phyloP scores from a whole-genome alignment of 768 basidiomycete species.

The Coprinellus micaceus region DNA sequence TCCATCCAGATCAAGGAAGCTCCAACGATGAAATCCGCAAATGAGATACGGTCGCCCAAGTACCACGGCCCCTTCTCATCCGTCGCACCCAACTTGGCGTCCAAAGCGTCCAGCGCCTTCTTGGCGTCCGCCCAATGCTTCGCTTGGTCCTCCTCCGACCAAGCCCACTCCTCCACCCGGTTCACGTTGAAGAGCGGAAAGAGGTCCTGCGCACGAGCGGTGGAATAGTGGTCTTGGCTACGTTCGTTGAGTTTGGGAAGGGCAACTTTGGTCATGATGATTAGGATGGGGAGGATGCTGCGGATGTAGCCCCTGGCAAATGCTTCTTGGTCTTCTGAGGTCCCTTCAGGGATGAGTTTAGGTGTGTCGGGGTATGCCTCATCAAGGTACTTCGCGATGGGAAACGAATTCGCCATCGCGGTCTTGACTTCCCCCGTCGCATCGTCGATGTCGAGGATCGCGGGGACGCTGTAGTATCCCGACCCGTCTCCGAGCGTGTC shows the following conservation, averaged over 20 bases:
- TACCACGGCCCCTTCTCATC: not conserved
- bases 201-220: not conserved
- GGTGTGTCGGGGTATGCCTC: conserved; percentile 36
- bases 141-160: not conserved
- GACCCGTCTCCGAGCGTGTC: conserved; percentile 50
- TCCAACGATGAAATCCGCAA: conserved; percentile 8
- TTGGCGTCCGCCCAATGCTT: not conserved
- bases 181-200: not conserved
- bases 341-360: conserved; percentile 29
- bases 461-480: conserved; percentile 66
- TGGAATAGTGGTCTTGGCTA: conserved; percentile 11
- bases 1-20: conserved; percentile 7
- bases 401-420: conserved; percentile 36
- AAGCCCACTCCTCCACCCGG: not conserved
- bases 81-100: not conserved
- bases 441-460: conserved; percentile 54
- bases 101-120: not conserved
- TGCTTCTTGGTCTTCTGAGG: conserved; percentile 27
- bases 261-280: conserved; percentile 5
- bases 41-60: conserved; percentile 8
- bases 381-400: conserved; percentile 44
- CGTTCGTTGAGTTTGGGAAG: conserved; percentile 2
- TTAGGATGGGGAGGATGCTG: conserved; percentile 9
- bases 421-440: conserved; percentile 30
- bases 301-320: conserved; percentile 17